Evolutionary conservation across 2,329 filamentous ascomycete genomes (phyloP).

Genomic region (Nothophoma quercina): DNA sequence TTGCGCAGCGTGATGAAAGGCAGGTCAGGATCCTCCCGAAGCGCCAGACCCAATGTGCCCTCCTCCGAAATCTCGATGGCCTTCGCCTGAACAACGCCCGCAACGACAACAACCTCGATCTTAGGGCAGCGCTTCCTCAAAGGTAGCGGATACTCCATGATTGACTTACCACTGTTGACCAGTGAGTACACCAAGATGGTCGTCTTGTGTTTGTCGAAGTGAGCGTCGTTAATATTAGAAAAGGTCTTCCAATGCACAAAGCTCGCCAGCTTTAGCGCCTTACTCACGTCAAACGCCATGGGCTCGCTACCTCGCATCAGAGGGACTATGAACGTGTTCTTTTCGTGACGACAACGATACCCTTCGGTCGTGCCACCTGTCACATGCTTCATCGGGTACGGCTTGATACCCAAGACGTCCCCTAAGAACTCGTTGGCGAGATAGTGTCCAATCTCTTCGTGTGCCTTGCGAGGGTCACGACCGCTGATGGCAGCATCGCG

Average conservation of each 20-base stretch:
- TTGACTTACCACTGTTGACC: constrained; percentile 63
- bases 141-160: constrained; percentile 58
- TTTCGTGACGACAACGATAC: constrained; percentile 57
- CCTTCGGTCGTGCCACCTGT: constrained; percentile 57
- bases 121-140: constrained; percentile 51
- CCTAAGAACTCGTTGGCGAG: constrained; percentile 60
- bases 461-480: constrained; percentile 57
- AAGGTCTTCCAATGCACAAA: constrained; percentile 59
- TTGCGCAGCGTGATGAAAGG: constrained; percentile 61
- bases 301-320: constrained; percentile 71
- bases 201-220: constrained; percentile 51
- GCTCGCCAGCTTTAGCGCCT: constrained; percentile 60
- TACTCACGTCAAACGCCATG: constrained; percentile 66
- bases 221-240: constrained; percentile 53
- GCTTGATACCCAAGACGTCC: constrained; percentile 59
- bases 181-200: constrained; percentile 68
- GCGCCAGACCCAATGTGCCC: constrained; percentile 25
- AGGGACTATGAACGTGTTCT: constrained; percentile 62
- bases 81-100: constrained; percentile 62
- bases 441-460: constrained; percentile 61
- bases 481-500: constrained; percentile 60
- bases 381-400: constrained; percentile 60
- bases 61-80: constrained; percentile 22
- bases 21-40: constrained; percentile 32
- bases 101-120: constrained; percentile 61